Evolutionary conservation across 108 stramenopile genomes (phyloP).

Genomic region (Nitzschia sp.): DNA sequence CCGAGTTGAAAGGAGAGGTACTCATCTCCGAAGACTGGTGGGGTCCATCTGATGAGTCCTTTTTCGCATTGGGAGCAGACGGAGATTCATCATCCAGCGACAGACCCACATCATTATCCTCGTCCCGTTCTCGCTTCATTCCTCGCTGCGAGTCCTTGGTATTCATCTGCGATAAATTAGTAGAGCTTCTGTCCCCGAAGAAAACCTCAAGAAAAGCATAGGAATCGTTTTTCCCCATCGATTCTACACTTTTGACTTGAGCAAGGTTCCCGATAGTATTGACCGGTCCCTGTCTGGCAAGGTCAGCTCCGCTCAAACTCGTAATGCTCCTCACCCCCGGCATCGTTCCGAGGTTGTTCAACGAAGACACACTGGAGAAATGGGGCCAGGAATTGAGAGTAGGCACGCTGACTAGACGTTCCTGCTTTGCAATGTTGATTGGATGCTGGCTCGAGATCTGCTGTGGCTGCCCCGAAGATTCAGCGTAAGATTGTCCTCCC

Average conservation of each 20-base stretch:
- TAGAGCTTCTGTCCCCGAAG: conserved; percentile 79
- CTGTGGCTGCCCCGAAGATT: conserved; percentile 22
- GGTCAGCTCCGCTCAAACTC: conserved; percentile 80
- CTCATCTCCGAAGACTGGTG: conserved; percentile 9
- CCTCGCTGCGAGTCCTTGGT: conserved; percentile 39
- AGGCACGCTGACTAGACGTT: conserved; percentile 53
- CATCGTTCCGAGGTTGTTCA: conserved; percentile 85
- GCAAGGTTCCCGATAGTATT: conserved; percentile 88
- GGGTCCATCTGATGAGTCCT: conserved; percentile 21
- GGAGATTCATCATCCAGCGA: conserved; percentile 83
- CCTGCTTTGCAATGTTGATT: conserved; percentile 47
- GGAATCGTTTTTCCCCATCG: conserved; percentile 82
- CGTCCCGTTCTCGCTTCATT: conserved; percentile 77
- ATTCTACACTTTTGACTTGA: conserved; percentile 88
- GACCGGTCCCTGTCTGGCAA: conserved; percentile 84
- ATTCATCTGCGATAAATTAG: conserved; percentile 34
- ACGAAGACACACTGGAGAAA: conserved; percentile 84
- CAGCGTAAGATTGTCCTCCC: conserved; percentile 11
- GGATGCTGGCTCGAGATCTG: conserved; percentile 46
- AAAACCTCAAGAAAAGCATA: conserved; percentile 95
- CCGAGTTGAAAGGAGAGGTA: conserved; percentile 2
- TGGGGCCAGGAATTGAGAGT: conserved; percentile 88
- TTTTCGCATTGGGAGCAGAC: conserved; percentile 25
- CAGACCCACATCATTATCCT: conserved; percentile 89
- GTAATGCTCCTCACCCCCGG: conserved; percentile 93